These are phyloP conservation scores for Hericium alpestre DNA, from an alignment of 768 basidiomycete species.

Conservation along the genomic window DNA sequence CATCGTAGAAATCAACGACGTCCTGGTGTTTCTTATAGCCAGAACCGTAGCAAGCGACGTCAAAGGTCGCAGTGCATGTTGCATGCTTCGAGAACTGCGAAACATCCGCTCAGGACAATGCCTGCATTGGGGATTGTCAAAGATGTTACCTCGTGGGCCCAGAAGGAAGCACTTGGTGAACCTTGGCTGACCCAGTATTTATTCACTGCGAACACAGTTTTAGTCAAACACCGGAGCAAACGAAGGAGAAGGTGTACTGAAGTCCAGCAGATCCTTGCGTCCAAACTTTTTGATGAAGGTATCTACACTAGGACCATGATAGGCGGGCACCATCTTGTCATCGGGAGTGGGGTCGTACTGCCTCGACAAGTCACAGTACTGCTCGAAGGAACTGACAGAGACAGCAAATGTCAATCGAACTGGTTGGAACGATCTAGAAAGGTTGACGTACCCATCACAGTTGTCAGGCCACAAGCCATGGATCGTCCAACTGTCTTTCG, in stretches of 20 bases:
- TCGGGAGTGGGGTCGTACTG: constrained; percentile 50
- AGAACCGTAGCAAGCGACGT: constrained; percentile 56
- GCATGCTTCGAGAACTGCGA: constrained; percentile 58
- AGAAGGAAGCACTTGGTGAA: constrained; percentile 47
- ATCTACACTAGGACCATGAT: constrained; percentile 48
- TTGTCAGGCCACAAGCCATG: constrained; percentile 73
- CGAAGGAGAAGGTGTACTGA: constrained; percentile 29
- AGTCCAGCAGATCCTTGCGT: constrained; percentile 41
- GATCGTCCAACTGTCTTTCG: constrained; percentile 56
- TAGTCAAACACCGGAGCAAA: background rate
- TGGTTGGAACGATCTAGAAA: background rate
- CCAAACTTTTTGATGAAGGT: constrained; percentile 48
- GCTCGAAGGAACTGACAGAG: constrained; percentile 40
- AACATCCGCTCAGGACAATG: constrained; percentile 2
- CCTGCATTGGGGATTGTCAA: constrained; percentile 1
- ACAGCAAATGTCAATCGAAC: background rate
- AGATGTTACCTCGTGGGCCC: constrained; percentile 53
- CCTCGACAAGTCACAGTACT: constrained; percentile 55
- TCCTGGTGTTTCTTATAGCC: constrained; percentile 55
- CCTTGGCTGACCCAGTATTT: constrained; percentile 65
- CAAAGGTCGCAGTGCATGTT: constrained; percentile 70
- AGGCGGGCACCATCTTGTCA: constrained; percentile 43
- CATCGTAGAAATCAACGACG: constrained; percentile 58
- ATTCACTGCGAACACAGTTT: constrained; percentile 34
- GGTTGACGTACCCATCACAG: constrained; percentile 41